Conservation (phyloP, 768 basidiomycete genomes). For the Boletellus ananiceps region DNA sequence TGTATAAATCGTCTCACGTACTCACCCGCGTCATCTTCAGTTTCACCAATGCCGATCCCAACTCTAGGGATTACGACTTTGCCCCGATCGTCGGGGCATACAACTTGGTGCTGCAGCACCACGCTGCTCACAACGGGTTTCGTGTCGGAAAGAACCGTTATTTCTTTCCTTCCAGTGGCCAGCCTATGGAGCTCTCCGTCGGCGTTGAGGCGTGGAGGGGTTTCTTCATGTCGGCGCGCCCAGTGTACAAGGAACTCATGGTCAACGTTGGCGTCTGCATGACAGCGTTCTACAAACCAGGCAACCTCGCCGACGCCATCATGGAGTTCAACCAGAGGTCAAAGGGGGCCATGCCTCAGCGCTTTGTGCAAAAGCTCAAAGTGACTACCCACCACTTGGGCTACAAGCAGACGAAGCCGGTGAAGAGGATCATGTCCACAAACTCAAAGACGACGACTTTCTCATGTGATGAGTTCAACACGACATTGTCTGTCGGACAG, state of each 20-base stretch:
- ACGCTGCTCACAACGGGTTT: slow-evolving; percentile 41
- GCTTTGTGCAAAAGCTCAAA: slow-evolving; percentile 50
- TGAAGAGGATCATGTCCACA: slow-evolving; percentile 35
- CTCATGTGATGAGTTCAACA: slow-evolving; percentile 52
- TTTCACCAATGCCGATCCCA: slow-evolving; percentile 35
- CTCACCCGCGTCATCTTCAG: slow-evolving; percentile 22
- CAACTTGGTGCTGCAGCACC: slow-evolving; percentile 43
- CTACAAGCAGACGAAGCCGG: slow-evolving; percentile 46
- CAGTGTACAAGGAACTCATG: slow-evolving; percentile 44
- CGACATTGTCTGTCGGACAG: slow-evolving; percentile 49
- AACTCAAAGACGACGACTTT: slow-evolving; percentile 50
- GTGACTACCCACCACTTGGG: slow-evolving; percentile 55
- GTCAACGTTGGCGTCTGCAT: slow-evolving; percentile 54
- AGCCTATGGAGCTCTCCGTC: slow-evolving; percentile 26
- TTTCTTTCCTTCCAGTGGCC: slow-evolving; percentile 40
- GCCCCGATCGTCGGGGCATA: slow-evolving; percentile 42
- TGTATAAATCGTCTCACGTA: background rate
- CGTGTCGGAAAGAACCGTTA: slow-evolving; percentile 48
- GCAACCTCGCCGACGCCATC: slow-evolving; percentile 60
- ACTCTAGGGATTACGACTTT: slow-evolving; percentile 38
- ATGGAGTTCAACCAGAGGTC: slow-evolving; percentile 42
- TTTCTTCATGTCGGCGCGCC: slow-evolving; percentile 49
- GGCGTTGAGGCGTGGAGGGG: slow-evolving; percentile 45
- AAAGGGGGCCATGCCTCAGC: slow-evolving; percentile 40
- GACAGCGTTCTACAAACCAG: slow-evolving; percentile 52